Evolutionary conservation across 345 rosid species (phyloP).

Genomic region (Physaria fendleri): DNA sequence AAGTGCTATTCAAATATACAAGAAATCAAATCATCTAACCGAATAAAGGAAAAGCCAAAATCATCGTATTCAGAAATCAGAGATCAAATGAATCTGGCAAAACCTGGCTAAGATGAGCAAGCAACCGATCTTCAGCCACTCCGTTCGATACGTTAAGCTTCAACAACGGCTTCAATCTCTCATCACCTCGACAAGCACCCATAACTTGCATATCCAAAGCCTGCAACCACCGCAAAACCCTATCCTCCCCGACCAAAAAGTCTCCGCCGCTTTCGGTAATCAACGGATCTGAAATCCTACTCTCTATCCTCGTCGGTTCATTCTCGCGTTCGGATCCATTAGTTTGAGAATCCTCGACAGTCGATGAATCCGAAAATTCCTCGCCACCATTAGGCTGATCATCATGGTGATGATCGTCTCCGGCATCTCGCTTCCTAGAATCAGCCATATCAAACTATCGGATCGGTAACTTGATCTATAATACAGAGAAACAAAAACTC

Average conservation of each 20-base stretch:
- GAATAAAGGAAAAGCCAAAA: background rate
- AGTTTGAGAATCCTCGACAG: too few species aligned
- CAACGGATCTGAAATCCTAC: conserved; percentile 52
- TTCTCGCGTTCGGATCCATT: conserved; percentile 38
- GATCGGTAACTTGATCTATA: conserved; percentile 11
- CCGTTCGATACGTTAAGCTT: conserved; percentile 61
- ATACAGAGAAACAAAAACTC: conserved; percentile 5
- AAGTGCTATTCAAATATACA: conserved; percentile 46
- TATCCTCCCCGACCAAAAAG: conserved; percentile 68
- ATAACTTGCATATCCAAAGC: conserved; percentile 87
- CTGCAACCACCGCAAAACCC: conserved; percentile 79
- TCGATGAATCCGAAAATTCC: too few species aligned
- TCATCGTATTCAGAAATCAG: background rate
- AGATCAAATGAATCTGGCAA: background rate
- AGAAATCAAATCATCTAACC: background rate
- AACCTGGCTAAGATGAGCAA: conserved; percentile 87
- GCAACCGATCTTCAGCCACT: conserved; percentile 66
- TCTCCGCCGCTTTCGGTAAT: conserved; percentile 52
- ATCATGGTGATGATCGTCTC: conserved; percentile 33
- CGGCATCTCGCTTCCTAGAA: conserved; percentile 38
- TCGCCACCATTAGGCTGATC: conserved; percentile 35
- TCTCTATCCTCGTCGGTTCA: conserved; percentile 11
- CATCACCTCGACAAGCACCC: conserved; percentile 97
- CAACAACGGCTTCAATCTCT: conserved; percentile 89
- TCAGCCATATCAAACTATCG: conserved; percentile 51